Base-by-base conservation (phyloP, 805 yeast species). In the Jamesozyma piceae region DNA sequence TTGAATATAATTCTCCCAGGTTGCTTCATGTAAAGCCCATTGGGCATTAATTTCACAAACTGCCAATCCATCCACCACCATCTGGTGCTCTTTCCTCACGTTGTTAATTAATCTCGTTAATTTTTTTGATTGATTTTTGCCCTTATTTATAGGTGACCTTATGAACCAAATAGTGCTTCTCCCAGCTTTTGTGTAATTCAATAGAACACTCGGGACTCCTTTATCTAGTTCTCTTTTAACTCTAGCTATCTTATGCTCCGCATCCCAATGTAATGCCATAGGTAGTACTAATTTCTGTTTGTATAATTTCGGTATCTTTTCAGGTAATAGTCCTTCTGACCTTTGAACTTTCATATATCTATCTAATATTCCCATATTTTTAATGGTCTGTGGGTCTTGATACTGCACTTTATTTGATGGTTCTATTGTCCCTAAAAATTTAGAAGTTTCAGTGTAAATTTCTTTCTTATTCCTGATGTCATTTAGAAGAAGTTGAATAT, bases 21-120 rank as follows among this genome's bases (percentile, higher is more conserved):
- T 35, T 13, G 62, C 63, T 37, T 62, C 66, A 31, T 53, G 50
- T 17, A 49, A 11, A 3, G 62, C 63, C 62, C 62, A 55, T 11
- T 38, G 26, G 10, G 50, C 46, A 32, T 46, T 41, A 4, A 18
- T 22, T 29, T 50, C 49, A 34, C 55, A 53, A 3, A 24, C 29
- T 11, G 41, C 45, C 37, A 50, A 39, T 10, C 42, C 21, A 40
- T 58, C 54, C 11, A 58, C 31, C 13, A 47, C 43, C 17, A 42
- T 45, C 37, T 60, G 64, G 35, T 51, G 45, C 22, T 42, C 38
- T 6, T 28, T 34, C 41, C 51, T 59, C 34, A 53, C 58, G 3
- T 35, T 31, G n/a, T 51, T 43, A 24, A 60, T 50, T 1, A 57
- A 28, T 11, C 39, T 37, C 3, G 55, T 52, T 13, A 60, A 35